Evolutionary conservation across 139 green algal species (phyloP), one percentile per base, ranked within the genome.

Genomic region (Axilococcus clingmanii): DNA sequence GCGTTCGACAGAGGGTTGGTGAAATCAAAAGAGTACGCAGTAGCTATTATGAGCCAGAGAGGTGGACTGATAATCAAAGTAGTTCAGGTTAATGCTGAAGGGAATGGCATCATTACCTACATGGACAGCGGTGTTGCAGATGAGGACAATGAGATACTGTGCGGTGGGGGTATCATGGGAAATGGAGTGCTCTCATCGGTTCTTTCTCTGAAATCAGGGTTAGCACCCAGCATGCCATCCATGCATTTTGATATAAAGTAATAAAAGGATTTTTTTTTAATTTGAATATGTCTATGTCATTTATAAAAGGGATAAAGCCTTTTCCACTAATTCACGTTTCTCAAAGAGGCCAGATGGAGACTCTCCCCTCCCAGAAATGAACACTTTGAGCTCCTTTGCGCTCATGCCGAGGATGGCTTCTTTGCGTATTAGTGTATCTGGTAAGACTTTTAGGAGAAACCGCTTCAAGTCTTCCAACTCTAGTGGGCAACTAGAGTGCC

Each of bases 21-120:
- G 11, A 69, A 67, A 47, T 48, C 76, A 14, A 54, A 66, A 20
- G 80, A 91, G 57, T 74, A 87, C 48, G 77, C 88, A 33, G 81
- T 93, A 44, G 63, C 65, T 30, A 72, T 87, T 51, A 64, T 86
- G 40, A 63, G 44, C 24, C 41, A 74, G n/a, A 27, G 54, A 8
- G 71, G 72, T 14, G 38, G 55, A 36, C 59, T 76, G 11, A 52
- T 78, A 14, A 55, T 85, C 60, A 85, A 71, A 42, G 55, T 71
- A 30, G 63, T 71, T n/a, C 53, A 65, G 44, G 41, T 61, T 17
- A 9, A 57, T 30, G 17, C 5, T 1, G 1, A 19, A 7, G 38
- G 25, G 25, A 17, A 8, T 2, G 35, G 47, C n/a, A 41, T 55
- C 0, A 1, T 41, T 32, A 5, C 41, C 25, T 41, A 31, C 22